A percentile compares a stretch with the other conserved stretches of the same genome.
Conservation (phyloP, 78 protist genomes). For the Protostelium mycophagum region DNA sequence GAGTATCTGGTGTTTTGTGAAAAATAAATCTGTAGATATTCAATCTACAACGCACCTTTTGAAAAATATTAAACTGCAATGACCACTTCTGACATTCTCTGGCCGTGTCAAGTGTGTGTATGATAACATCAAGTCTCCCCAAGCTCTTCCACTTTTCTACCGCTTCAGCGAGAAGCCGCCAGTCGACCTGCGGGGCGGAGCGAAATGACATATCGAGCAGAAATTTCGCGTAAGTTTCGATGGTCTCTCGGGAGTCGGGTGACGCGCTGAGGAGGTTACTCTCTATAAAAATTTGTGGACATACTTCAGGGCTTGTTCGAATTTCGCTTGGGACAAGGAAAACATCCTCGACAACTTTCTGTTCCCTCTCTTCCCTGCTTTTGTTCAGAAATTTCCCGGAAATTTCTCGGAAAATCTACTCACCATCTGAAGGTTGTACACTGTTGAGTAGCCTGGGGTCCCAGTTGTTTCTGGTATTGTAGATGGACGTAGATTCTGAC, state of each 20-base stretch:
- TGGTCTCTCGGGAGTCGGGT: not conserved
- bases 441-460: not conserved
- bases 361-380: not conserved
- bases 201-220: not conserved
- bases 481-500: not conserved
- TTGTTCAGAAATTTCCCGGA: too few species aligned
- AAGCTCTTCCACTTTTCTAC: not conserved
- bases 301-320: not conserved
- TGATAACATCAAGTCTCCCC: not conserved
- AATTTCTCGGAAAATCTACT: too few species aligned
- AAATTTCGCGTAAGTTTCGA: not conserved
- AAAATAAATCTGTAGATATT: not conserved
- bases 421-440: too few species aligned
- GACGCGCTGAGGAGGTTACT: not conserved
- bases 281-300: not conserved
- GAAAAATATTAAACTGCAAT: not conserved
- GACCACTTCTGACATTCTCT: not conserved
- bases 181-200: not conserved
- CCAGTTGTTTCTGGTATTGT: not conserved
- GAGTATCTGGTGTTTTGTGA: too few species aligned
- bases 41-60: not conserved
- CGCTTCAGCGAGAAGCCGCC: not conserved
- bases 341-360: not conserved
- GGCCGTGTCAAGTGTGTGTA: not conserved
- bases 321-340: not conserved